These are phyloP conservation scores for Begonia peltatifolia DNA, from an alignment of 306 rosid species.

Conservation along the genomic window DNA sequence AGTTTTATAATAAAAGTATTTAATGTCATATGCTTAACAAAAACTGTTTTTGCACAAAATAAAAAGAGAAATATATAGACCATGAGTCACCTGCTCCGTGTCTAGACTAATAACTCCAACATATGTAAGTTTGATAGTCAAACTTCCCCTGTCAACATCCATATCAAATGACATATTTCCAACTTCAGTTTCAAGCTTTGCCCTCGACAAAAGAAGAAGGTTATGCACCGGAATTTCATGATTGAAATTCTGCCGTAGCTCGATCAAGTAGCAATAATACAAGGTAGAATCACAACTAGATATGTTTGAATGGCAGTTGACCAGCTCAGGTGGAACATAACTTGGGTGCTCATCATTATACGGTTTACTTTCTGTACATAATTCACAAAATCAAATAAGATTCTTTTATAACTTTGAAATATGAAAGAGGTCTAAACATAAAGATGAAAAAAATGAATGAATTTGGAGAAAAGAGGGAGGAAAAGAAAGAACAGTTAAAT, in stretches of 20 bases:
- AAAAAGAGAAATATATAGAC: background rate
- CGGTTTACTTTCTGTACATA: constrained; percentile 33
- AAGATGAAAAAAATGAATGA: background rate
- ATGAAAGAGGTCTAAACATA: background rate
- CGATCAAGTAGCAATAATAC: constrained; percentile 64
- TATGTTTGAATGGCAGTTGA: constrained; percentile 13
- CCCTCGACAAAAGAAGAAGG: constrained; percentile 41
- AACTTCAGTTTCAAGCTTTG: constrained; percentile 36
- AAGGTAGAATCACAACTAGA: constrained; percentile 1
- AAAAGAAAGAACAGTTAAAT: constrained; percentile 5
- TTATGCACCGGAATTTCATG: constrained; percentile 33
- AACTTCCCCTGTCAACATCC: constrained; percentile 31
- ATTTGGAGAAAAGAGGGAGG: background rate
- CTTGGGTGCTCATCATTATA: constrained; percentile 39
- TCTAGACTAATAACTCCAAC: constrained; percentile 34
- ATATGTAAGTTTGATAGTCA: constrained; percentile 28
- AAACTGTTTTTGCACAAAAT: no score
- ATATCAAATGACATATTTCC: constrained; percentile 29
- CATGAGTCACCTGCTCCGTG: constrained; percentile 35
- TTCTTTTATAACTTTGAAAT: background rate
- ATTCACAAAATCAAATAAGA: constrained; percentile 5
- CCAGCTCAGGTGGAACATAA: constrained; percentile 51
- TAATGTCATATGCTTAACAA: no score
- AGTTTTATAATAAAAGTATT: constrained; percentile 1
- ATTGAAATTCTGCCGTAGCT: constrained; percentile 35